Conservation (phyloP, 164 flowering plant species). For the Vitis labrusca region DNA sequence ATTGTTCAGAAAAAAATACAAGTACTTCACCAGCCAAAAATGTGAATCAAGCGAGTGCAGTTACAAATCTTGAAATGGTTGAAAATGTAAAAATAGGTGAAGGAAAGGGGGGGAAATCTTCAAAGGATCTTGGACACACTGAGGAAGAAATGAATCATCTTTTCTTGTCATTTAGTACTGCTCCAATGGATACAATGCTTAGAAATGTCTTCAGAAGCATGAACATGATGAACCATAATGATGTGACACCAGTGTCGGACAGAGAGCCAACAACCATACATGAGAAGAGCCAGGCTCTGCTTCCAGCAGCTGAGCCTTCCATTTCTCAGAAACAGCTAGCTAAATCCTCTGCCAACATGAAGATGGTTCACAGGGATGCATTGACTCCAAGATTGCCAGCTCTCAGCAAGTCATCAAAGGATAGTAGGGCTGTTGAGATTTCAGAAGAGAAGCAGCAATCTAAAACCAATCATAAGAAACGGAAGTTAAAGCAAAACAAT, state of each 20-base stretch:
- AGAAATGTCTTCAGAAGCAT: constrained; percentile 1
- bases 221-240: not conserved
- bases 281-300: not conserved
- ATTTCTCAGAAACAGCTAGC: constrained; percentile 2
- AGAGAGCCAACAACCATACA: constrained; percentile 1
- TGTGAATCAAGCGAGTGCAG: not conserved
- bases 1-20: not conserved
- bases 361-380: constrained; percentile 2
- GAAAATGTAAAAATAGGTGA: constrained; percentile 1
- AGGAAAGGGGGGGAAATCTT: not conserved
- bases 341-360: constrained; percentile 13
- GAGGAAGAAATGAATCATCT: not conserved
- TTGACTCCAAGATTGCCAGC: constrained; percentile 9
- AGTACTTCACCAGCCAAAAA: not conserved
- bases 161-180: not conserved
- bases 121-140: not conserved
- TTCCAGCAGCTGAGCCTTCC: constrained; percentile 9
- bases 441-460: constrained; percentile 11
- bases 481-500: constrained; percentile 12
- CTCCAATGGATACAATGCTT: not conserved
- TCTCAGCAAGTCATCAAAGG: constrained; percentile 3
- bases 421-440: constrained; percentile 3
- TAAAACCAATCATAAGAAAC: constrained; percentile 15
- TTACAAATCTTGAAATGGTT: not conserved
- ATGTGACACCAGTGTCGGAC: not conserved